Evolutionary conservation across 768 basidiomycete genomes (phyloP), one percentile per base, ranked within the genome.

Genomic region (Serendipita sp.): DNA sequence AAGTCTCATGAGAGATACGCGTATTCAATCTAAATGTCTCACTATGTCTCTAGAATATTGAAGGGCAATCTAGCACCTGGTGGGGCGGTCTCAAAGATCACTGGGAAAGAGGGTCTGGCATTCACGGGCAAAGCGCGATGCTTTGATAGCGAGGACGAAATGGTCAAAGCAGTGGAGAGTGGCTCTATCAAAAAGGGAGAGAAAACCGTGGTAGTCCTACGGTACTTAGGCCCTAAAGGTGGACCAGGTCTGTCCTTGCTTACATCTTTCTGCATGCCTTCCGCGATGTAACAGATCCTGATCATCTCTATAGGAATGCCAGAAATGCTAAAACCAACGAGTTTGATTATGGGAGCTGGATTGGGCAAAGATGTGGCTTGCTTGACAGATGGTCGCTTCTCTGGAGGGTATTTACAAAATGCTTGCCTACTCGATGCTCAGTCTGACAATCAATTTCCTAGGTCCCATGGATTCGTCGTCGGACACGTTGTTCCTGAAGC

Each of bases 271-370:
- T 22, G 45, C 30, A 26, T 44, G 22, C 24, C 28, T 26, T 13
- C 28, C 42, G 11, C 42, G 34, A 38, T 38, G n/a, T n/a, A n/a
- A 38, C 34, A 5, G 14, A 14, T 9, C 64, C 58, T 62, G 28
- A 67, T 61, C 50, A 61, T 64, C 58, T 64, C 58, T 63, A 63
- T 70, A 87, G 92, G 93, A 66, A 99, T 99, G 95, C 95, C 93
- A 58, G 96, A 99, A 77, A 99, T 99, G 96, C 79, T 98, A 64
- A 97, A 97, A 72, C 94, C 94, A 26, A 98, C 95, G 33, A 90
- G 90, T 76, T 72, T 98, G 70, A 93, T 99, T 73, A 98, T 99
- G 90, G 96, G 96, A 62, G 96, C 96, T 13, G 96, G 96, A 11
- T 79, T 98, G 11, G 96, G 96, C 11, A 77, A 87, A 67, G 95